Conservation (phyloP, 768 basidiomycete species). For the Coprinellus micaceus region DNA sequence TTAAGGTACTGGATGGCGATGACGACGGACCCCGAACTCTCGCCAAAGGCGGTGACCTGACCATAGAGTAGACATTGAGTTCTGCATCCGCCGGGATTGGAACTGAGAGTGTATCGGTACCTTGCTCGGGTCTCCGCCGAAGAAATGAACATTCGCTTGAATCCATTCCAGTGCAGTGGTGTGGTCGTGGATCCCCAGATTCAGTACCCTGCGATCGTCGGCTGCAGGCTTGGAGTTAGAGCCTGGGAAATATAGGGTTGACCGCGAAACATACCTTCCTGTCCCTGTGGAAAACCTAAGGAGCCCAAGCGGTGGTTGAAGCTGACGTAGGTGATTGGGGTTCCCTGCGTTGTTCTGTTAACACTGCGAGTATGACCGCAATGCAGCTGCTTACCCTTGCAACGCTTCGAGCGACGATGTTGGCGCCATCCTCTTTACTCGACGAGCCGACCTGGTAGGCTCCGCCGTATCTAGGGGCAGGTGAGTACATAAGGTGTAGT, state of each 20-base stretch:
- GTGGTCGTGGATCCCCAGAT: constrained; percentile 47
- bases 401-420: constrained; percentile 34
- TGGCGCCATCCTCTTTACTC: constrained; percentile 28
- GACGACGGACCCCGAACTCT: constrained; percentile 52
- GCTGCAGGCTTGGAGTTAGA: constrained; percentile 18
- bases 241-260: background rate
- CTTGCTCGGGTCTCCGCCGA: constrained; percentile 49
- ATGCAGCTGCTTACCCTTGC: constrained; percentile 22
- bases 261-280: constrained; percentile 24
- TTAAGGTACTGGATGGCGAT: constrained; percentile 38
- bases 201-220: constrained; percentile 18
- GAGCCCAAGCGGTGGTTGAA: constrained; percentile 42
- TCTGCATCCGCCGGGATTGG: background rate
- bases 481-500: too few species aligned
- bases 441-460: constrained; percentile 28
- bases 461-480: constrained; percentile 28
- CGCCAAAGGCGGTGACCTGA: constrained; percentile 51
- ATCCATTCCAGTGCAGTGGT: constrained; percentile 49
- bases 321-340: constrained; percentile 41
- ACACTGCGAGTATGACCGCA: background rate
- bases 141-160: constrained; percentile 52
- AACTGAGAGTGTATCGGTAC: background rate
- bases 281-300: constrained; percentile 42
- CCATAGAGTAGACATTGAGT: background rate
- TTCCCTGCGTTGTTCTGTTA: constrained; percentile 22